Base-by-base conservation (phyloP, 176 grass and related monocot genomes). In the Urochloa ruziziensis region DNA sequence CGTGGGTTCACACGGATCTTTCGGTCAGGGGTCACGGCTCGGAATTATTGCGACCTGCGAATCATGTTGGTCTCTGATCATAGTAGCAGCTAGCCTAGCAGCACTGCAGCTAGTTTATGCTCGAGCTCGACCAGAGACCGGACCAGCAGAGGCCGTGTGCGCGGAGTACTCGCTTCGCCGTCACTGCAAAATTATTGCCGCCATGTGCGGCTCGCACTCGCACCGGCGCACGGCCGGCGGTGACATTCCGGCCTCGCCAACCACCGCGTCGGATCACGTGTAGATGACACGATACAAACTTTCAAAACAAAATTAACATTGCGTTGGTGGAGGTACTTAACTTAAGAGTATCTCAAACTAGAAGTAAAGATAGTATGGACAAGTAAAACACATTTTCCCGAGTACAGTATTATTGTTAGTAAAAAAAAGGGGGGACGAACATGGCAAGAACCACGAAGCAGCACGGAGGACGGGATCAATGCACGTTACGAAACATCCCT, bases 171-270 rank as follows among this genome's bases (percentile, higher is more conserved):
- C 59, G 33, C 84, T 86, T 86, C 56, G 6, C 43, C 83, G 83
- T 69, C 79, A 82, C 79, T 61, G 65, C 80, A 82, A 42, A 66
- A 73, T 73, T 79, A 66, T 79, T 57, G 86, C 67, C 46, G 51
- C 57, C 74, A 88, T 70, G 80, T 88, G 80, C 30, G 39, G 36
- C 3, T 37, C 53, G 49, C 33, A 10, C n/a, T n/a, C n/a, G 37
- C 58, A 21, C 37, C 35, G 40, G 5, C 75, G 10, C 59, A 64
- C 79, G 5, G 35, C 62, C 72, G 9, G 36, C 62, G 52, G 47
- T 67, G 10, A 62, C 72, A 70, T 33, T 62, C 75, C 40, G 67
- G 67, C 44, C 54, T 37, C n/a, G 66, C 43, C 12, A 66, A 51
- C 58, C 54, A 62, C 66, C 42, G 37, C 67, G 67, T 25, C 15